These are phyloP conservation scores for Herpetomonas samuelpessoai DNA, from an alignment of 208 protist genomes.

Conservation along the genomic window DNA sequence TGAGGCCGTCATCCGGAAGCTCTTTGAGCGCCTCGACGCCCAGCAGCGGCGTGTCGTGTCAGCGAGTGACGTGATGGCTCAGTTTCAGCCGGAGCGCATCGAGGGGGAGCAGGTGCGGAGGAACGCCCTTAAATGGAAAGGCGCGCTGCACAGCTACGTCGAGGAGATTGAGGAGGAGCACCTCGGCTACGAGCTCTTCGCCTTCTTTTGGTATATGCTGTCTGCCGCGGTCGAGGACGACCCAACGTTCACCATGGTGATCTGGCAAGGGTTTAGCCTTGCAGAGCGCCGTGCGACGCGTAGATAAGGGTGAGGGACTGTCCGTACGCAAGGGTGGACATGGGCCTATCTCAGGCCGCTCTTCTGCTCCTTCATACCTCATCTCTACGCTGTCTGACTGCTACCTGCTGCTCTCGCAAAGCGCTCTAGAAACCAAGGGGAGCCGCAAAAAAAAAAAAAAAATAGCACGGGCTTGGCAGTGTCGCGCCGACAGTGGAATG, in stretches of 20 bases:
- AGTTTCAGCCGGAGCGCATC: constrained; percentile 44
- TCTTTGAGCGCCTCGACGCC: constrained; percentile 46
- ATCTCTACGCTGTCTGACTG: too few relatives aligned
- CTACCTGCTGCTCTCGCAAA: too few relatives aligned
- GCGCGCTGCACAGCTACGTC: constrained; percentile 32
- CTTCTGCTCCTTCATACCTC: too few relatives aligned
- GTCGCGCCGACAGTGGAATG: too few relatives aligned
- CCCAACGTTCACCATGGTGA: constrained; percentile 71
- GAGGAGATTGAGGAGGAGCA: constrained; percentile 28
- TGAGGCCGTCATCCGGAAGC: constrained; percentile 56
- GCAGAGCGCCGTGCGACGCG: constrained; percentile 22
- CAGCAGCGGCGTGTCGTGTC: constrained; percentile 9
- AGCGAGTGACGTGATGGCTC: constrained; percentile 20
- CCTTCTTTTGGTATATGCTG: constrained; percentile 72
- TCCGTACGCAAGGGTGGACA: too few relatives aligned
- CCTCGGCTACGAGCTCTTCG: constrained; percentile 59
- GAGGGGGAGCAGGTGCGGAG: constrained; percentile 32
- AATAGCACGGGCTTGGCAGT: too few relatives aligned
- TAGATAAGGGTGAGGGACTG: background rate
- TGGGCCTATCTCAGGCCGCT: too few relatives aligned
- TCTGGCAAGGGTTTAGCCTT: constrained; percentile 81
- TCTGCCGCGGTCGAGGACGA: constrained; percentile 76
- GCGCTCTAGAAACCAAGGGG: too few relatives aligned
- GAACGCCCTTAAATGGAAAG: constrained; percentile 37
- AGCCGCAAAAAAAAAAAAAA: too few relatives aligned